These are phyloP conservation scores for Tremellales sp. DNA, from an alignment of 1,284 basidiomycete species.

Conservation along the genomic window DNA sequence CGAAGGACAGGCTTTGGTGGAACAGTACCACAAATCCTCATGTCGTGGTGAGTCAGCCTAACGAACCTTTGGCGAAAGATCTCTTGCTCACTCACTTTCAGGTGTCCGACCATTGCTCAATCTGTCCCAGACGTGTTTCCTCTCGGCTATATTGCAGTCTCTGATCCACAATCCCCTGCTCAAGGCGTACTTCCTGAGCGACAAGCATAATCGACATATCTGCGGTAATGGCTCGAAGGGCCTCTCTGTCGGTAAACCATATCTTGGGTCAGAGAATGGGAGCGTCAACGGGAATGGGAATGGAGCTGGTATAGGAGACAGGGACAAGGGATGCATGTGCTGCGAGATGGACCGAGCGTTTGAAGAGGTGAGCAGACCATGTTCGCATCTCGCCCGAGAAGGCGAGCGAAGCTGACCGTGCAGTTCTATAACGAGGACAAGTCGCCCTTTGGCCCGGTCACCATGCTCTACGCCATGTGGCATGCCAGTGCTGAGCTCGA, in stretches of 20 bases:
- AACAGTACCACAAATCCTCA: not conserved
- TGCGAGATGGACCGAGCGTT: slow-evolving; percentile 95
- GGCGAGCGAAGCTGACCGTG: slow-evolving; percentile 1
- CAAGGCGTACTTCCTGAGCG: slow-evolving; percentile 83
- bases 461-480: slow-evolving; percentile 84
- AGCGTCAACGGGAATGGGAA: slow-evolving; percentile 1
- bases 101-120: slow-evolving; percentile 84
- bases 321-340: slow-evolving; percentile 70
- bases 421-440: slow-evolving; percentile 69
- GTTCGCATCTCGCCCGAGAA: not conserved
- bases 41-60: slow-evolving; percentile 31
- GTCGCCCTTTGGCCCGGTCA: slow-evolving; percentile 74
- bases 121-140: slow-evolving; percentile 84
- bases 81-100: slow-evolving; percentile 35
- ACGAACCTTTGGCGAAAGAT: not conserved
- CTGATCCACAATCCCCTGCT: slow-evolving; percentile 89
- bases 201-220: slow-evolving; percentile 51
- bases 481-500: slow-evolving; percentile 74
- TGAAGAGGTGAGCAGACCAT: slow-evolving; percentile 59
- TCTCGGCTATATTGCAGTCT: slow-evolving; percentile 89
- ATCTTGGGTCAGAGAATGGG: slow-evolving; percentile 14
- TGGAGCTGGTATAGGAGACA: slow-evolving; percentile 20
- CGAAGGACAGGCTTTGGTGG: not conserved
- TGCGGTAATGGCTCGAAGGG: slow-evolving; percentile 33
- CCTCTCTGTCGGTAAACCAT: slow-evolving; percentile 31